These are phyloP conservation scores for Evansstolkia leycettana DNA, from an alignment of 495 filamentous ascomycete species.

Conservation along the genomic window DNA sequence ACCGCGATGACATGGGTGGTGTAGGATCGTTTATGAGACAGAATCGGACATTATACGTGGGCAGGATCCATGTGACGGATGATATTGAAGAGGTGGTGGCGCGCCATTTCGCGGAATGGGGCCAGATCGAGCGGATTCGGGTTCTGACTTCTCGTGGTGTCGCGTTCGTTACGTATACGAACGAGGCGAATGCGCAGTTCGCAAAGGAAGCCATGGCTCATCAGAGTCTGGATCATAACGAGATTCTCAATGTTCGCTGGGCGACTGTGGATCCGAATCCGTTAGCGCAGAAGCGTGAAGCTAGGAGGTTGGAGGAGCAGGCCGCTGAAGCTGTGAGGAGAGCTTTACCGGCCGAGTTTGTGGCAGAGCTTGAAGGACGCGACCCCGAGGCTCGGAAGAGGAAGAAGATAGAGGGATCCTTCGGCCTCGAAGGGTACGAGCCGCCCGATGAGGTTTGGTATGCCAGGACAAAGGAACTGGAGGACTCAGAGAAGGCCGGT, in stretches of 20 bases:
- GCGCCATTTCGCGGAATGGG: constrained; percentile 90
- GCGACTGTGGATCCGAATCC: constrained; percentile 95
- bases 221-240: constrained; percentile 73
- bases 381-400: constrained; percentile 77
- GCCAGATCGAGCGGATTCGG: constrained; percentile 73
- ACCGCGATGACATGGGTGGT: constrained; percentile 93
- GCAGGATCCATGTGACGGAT: constrained; percentile 89
- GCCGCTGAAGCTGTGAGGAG: constrained; percentile 90
- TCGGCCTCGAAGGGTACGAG: constrained; percentile 85
- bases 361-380: constrained; percentile 87
- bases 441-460: constrained; percentile 93
- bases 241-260: constrained; percentile 95
- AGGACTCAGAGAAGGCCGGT: constrained; percentile 23
- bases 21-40: constrained; percentile 82
- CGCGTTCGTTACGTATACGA: constrained; percentile 79
- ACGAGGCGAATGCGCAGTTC: constrained; percentile 79
- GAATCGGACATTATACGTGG: constrained; percentile 87
- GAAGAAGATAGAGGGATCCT: constrained; percentile 79
- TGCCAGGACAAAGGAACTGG: constrained; percentile 44
- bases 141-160: constrained; percentile 89
- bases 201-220: constrained; percentile 87
- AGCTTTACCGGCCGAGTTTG: constrained; percentile 83
- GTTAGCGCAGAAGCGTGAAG: constrained; percentile 86
- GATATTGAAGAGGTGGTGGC: constrained; percentile 96
- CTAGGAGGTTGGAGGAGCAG: constrained; percentile 82